Evolutionary conservation across 768 basidiomycete genomes (phyloP).

Genomic region (Leccinum aurantiacum): DNA sequence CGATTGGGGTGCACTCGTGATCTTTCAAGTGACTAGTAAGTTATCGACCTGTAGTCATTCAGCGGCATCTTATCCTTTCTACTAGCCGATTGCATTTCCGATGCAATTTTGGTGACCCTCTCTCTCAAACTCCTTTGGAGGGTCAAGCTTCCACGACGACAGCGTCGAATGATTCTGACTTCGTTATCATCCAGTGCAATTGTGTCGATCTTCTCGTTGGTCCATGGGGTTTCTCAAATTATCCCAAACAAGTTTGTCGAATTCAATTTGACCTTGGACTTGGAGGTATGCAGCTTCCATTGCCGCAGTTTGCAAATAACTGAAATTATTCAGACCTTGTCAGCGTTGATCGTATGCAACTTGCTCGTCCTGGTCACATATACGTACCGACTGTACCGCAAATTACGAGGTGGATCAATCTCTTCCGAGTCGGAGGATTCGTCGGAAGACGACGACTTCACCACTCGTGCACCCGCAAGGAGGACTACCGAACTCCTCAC

Average conservation of each 20-base stretch:
- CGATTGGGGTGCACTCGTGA: neutral
- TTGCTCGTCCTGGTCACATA: conserved; percentile 17
- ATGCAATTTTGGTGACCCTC: neutral
- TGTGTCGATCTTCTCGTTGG: conserved; percentile 4
- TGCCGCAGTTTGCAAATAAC: neutral
- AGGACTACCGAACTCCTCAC: neutral
- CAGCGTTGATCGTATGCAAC: conserved; percentile 14
- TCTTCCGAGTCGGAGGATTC: neutral
- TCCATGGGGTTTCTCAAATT: neutral
- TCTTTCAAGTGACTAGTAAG: neutral
- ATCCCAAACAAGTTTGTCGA: neutral
- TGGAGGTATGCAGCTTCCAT: neutral
- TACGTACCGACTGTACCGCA: conserved; percentile 4
- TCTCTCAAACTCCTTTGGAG: conserved; percentile 12
- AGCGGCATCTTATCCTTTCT: neutral
- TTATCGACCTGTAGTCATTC: neutral
- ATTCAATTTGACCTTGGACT: neutral
- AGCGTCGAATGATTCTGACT: conserved; percentile 18
- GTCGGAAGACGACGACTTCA: conserved; percentile 12
- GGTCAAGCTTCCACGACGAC: conserved; percentile 13
- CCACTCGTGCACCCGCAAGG: neutral
- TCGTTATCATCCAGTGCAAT: conserved; percentile 13
- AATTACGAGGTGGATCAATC: neutral
- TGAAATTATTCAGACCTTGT: neutral
- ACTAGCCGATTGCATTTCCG: neutral